Conservation (phyloP, 2,329 filamentous ascomycete genomes). For the Colletotrichum simmondsii region DNA sequence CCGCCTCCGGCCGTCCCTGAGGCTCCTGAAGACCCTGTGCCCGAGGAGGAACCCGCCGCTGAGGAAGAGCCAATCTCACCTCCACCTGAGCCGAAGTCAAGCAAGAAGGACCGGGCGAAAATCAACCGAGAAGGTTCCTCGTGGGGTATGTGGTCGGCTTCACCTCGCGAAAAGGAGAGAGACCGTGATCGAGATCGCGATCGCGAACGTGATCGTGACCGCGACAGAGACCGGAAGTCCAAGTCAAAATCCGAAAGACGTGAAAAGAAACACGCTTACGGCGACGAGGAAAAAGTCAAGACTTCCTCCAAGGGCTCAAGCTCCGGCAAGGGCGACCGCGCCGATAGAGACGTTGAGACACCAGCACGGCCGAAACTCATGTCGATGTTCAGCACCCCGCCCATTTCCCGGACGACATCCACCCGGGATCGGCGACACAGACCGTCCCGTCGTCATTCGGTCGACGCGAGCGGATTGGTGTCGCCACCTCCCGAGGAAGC, state of each 20-base stretch:
- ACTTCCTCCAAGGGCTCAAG: slow-evolving; percentile 74
- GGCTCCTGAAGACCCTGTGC: slow-evolving; percentile 43
- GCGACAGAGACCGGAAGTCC: slow-evolving; percentile 46
- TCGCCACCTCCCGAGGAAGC: slow-evolving; percentile 80
- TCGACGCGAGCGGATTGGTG: slow-evolving; percentile 73
- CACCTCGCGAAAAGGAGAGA: slow-evolving; percentile 48
- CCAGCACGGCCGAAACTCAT: slow-evolving; percentile 66
- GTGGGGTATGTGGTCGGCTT: slow-evolving; percentile 81
- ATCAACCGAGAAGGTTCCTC: slow-evolving; percentile 77
- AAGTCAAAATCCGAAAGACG: slow-evolving; percentile 75
- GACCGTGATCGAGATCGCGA: slow-evolving; percentile 6
- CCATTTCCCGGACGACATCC: slow-evolving; percentile 76
- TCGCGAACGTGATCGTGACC: slow-evolving; percentile 47
- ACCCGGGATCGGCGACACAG: slow-evolving; percentile 72
- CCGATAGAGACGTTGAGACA: slow-evolving; percentile 54
- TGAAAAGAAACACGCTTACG: slow-evolving; percentile 55
- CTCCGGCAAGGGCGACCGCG: slow-evolving; percentile 75
- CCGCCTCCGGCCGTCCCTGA: slow-evolving; percentile 61
- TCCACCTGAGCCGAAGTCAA: slow-evolving; percentile 66
- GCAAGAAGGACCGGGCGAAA: slow-evolving; percentile 81
- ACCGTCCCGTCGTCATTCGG: slow-evolving; percentile 74
- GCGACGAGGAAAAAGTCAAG: slow-evolving; percentile 70
- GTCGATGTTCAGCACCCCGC: slow-evolving; percentile 76
- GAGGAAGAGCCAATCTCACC: slow-evolving; percentile 49
- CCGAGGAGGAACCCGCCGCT: slow-evolving; percentile 14